phyloP scores from a whole-genome alignment of 2,329 filamentous ascomycete genomes.

The Penicillium sp. region DNA sequence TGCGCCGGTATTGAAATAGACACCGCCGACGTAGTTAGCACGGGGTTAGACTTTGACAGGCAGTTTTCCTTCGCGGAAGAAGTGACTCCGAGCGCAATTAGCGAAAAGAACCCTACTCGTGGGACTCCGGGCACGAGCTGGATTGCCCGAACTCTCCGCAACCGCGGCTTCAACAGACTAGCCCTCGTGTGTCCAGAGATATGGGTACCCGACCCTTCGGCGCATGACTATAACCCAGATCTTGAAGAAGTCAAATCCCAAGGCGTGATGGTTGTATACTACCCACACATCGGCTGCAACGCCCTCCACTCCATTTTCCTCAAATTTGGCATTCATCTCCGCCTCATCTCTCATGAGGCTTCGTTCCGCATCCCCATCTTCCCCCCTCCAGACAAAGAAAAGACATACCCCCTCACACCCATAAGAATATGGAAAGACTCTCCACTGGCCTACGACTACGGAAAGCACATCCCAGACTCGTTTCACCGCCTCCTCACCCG shows the following conservation, averaged over 20 bases:
- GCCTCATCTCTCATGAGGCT: constrained; percentile 41
- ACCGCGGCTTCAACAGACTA: constrained; percentile 61
- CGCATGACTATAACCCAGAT: constrained; percentile 47
- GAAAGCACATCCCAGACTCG: constrained; percentile 50
- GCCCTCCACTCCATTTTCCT: constrained; percentile 20
- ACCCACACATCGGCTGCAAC: constrained; percentile 35
- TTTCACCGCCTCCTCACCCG: constrained; percentile 53
- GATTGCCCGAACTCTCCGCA: constrained; percentile 49
- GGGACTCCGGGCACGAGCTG: constrained; percentile 41
- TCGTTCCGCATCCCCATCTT: constrained; percentile 59
- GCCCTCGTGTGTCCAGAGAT: constrained; percentile 69
- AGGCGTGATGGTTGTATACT: constrained; percentile 60
- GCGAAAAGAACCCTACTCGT: neutral
- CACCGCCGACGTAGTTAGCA: constrained; percentile 65
- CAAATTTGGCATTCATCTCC: constrained; percentile 35
- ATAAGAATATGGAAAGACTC: constrained; percentile 62
- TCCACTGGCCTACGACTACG: constrained; percentile 49
- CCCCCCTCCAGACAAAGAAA: constrained; percentile 50
- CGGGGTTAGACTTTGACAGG: constrained; percentile 78
- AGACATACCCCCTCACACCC: constrained; percentile 50
- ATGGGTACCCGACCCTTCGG: constrained; percentile 60
- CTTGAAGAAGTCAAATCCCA: constrained; percentile 55
- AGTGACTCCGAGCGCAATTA: constrained; percentile 35
- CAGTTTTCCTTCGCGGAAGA: constrained; percentile 81
- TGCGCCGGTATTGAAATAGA: constrained; percentile 77